Conservation (phyloP, 257 asterid genomes). For the Rubia yunnanensis region DNA sequence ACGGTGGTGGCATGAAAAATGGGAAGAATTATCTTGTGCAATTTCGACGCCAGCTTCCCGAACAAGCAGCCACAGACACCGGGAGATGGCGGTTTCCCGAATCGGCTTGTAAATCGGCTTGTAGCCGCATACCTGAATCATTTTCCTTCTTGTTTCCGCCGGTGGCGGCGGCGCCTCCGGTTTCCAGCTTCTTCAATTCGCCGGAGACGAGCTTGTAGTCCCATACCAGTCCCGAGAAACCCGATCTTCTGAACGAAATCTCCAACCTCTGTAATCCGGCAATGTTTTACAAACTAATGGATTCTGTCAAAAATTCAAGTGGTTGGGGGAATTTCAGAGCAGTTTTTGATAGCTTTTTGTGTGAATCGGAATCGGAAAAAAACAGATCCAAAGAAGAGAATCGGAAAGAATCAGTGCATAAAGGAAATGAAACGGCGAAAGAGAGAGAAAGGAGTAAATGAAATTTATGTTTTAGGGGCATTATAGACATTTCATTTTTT, state of each 20-base stretch:
- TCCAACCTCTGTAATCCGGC: conserved; percentile 37
- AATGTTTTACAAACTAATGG: not conserved
- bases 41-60: conserved; percentile 20
- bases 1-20: no score
- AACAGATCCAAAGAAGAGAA: no score
- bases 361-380: no score
- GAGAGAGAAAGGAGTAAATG: no score
- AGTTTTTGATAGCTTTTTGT: not conserved
- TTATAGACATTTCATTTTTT: no score
- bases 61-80: conserved; percentile 33
- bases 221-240: conserved; percentile 48
- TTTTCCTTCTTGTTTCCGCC: not conserved
- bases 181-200: conserved; percentile 23
- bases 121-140: conserved; percentile 1
- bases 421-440: no score
- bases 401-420: no score
- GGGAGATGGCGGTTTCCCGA: conserved; percentile 44
- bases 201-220: conserved; percentile 32
- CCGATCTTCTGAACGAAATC: conserved; percentile 42
- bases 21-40: no score
- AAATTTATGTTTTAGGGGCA: no score
- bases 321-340: not conserved
- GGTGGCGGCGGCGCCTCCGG: conserved; percentile 3
- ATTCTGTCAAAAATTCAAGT: not conserved
- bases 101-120: conserved; percentile 9